Conservation (phyloP, 106 monocot species). For the Iris macrosiphon region DNA sequence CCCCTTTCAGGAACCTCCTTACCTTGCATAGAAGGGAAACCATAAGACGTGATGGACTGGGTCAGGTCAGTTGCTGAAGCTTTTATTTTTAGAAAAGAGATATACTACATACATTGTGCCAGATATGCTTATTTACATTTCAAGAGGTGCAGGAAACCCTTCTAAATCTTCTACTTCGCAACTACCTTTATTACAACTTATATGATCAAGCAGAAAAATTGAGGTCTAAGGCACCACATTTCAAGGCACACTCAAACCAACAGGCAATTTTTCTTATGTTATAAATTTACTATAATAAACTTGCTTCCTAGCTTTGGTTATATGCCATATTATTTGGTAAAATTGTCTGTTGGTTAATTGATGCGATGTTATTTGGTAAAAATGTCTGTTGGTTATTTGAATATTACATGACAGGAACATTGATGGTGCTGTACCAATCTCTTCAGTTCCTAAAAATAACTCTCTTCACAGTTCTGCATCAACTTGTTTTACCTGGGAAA, state of each 20-base stretch:
- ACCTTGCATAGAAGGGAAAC: slow-evolving; percentile 82
- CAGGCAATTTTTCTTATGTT: slow-evolving; percentile 35
- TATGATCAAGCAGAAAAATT: slow-evolving; percentile 97
- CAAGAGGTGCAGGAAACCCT: slow-evolving; percentile 90
- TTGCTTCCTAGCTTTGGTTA: not conserved
- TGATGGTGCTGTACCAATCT: too few species aligned
- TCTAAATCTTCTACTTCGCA: slow-evolving; percentile 92
- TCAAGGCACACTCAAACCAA: slow-evolving; percentile 97
- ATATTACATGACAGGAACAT: too few species aligned
- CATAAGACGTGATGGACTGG: slow-evolving; percentile 83
- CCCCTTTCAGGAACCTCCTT: slow-evolving; percentile 57
- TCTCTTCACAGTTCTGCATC: slow-evolving; percentile 56
- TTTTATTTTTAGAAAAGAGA: too few species aligned
- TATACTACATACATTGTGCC: not conserved
- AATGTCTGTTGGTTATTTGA: too few species aligned
- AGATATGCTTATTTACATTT: too few species aligned
- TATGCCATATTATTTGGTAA: too few species aligned
- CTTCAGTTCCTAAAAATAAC: too few species aligned
- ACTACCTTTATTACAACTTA: slow-evolving; percentile 99
- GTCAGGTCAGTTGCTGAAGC: slow-evolving; percentile 61
- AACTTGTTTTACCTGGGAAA: slow-evolving; percentile 95
- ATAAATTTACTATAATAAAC: not conserved
- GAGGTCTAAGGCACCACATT: slow-evolving; percentile 90
- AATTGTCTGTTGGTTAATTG: too few species aligned
- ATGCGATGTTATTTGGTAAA: too few species aligned